phyloP scores from a whole-genome alignment of 106 monocot genomes.

The Phalaenopsis equestris region DNA sequence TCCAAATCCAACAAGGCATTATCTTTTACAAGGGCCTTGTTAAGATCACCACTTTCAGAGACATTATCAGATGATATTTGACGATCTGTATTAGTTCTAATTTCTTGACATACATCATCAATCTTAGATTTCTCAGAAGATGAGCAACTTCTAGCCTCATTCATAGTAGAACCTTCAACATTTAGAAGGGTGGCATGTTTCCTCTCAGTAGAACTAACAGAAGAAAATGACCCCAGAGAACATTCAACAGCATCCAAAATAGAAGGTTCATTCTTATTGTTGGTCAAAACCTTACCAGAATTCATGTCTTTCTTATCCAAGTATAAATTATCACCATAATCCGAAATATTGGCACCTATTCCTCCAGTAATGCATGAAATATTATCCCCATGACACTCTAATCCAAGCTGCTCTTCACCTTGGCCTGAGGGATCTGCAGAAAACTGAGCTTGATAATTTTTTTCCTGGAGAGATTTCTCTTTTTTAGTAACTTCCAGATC shows the following conservation, averaged over 20 bases:
- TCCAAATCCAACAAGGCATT: neutral
- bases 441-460: neutral
- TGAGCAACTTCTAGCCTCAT: slow-evolving; percentile 4
- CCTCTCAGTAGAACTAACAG: too few species aligned
- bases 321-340: neutral
- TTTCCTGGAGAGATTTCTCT: neutral
- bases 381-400: slow-evolving; percentile 37
- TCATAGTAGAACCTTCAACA: slow-evolving; percentile 8
- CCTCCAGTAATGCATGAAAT: slow-evolving; percentile 32
- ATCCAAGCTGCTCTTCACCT: slow-evolving; percentile 14
- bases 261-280: too few species aligned
- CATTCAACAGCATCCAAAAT: too few species aligned
- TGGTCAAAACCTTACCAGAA: too few species aligned
- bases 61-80: neutral
- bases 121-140: slow-evolving; percentile 8
- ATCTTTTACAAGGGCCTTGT: slow-evolving; percentile 1
- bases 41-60: neutral
- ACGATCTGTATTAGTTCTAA: neutral
- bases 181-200: neutral
- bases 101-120: neutral
- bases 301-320: too few species aligned
- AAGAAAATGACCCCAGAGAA: too few species aligned
- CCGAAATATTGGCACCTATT: slow-evolving; percentile 22
- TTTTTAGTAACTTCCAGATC: slow-evolving; percentile 22
- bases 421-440: neutral